Evolutionary conservation across 1,284 basidiomycete genomes (phyloP).

Genomic region (Waitea zeae): DNA sequence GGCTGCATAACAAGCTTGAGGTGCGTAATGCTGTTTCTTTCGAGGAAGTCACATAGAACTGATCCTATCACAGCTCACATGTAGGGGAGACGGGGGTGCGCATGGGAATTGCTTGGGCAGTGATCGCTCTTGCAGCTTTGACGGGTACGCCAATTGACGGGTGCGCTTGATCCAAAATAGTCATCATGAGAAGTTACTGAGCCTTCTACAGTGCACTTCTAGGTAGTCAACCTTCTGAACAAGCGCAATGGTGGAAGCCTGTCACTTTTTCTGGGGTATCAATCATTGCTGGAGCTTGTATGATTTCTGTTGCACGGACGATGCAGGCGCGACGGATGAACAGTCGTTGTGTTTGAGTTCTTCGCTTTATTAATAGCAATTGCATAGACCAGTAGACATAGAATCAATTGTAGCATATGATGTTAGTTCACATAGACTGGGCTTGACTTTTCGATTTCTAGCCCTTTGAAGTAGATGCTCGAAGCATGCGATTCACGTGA

Average conservation of each 20-base stretch:
- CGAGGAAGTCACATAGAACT: neutral
- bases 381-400: too few relatives aligned
- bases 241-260: slow-evolving; percentile 1
- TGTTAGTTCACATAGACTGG: too few relatives aligned
- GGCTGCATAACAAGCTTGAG: neutral
- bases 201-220: neutral
- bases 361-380: too few relatives aligned
- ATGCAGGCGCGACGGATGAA: neutral
- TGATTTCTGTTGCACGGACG: neutral
- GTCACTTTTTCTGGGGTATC: slow-evolving; percentile 1
- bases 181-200: neutral
- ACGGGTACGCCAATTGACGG: slow-evolving; percentile 1
- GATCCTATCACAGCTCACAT: neutral
- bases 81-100: slow-evolving; percentile 1
- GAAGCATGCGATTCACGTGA: too few relatives aligned
- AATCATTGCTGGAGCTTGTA: neutral
- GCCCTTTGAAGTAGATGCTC: too few relatives aligned
- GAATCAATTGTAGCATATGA: too few relatives aligned
- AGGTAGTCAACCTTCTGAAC: neutral
- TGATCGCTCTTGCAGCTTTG: slow-evolving; percentile 1
- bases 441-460: too few relatives aligned
- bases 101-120: slow-evolving; percentile 1
- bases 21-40: neutral
- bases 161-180: too few relatives aligned
- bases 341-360: neutral